phyloP scores from a whole-genome alignment of 2,329 filamentous ascomycete genomes.

The Phialophora verrucosa region DNA sequence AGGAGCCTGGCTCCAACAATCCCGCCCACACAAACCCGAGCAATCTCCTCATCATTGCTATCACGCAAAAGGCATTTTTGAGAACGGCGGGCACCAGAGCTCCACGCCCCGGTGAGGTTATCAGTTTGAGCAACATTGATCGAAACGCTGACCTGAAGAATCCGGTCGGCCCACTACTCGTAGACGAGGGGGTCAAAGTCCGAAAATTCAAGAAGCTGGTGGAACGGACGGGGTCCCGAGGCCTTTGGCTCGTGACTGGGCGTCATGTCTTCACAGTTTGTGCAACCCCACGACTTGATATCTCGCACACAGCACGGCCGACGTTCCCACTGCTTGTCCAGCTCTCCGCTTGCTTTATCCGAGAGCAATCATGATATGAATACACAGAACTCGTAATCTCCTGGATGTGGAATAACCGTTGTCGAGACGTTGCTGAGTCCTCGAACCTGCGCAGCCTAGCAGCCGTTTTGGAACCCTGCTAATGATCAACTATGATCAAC shows the following conservation, averaged over 20 bases:
- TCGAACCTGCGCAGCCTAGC: neutral
- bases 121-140: neutral
- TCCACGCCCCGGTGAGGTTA: neutral
- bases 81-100: neutral
- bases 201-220: neutral
- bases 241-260: conserved; percentile 3
- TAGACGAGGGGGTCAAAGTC: conserved; percentile 6
- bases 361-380: neutral
- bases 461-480: conserved; percentile 5
- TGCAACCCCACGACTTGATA: conserved; percentile 7
- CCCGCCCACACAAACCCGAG: neutral
- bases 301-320: neutral
- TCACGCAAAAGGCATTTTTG: neutral
- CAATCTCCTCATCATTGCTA: neutral
- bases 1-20: neutral
- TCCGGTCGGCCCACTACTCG: no score
- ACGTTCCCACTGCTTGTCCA: neutral
- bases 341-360: neutral
- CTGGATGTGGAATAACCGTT: neutral
- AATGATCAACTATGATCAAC: conserved; percentile 2
- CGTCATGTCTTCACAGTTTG: neutral
- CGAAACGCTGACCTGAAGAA: neutral
- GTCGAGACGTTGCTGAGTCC: neutral
- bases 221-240: conserved; percentile 9
- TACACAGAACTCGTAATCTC: neutral